Evolutionary conservation across 2,329 filamentous ascomycete species (phyloP), one percentile per base, ranked within the genome.

Genomic region (Hypoxylon sp.): DNA sequence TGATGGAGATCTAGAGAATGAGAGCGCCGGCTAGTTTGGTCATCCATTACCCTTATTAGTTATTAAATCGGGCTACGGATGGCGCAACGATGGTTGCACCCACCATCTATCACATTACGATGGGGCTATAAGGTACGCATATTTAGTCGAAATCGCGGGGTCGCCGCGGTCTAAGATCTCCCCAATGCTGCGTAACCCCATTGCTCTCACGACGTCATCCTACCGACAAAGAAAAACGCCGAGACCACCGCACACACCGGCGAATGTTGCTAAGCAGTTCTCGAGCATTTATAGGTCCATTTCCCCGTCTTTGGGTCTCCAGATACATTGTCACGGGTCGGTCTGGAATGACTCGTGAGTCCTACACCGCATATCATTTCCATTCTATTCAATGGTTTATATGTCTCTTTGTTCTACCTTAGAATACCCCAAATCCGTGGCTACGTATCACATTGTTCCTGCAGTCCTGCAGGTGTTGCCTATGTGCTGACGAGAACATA

Each of bases 161-260:
- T 71, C 66, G 64, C 68, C 68, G 64, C 61, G 58, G 68, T 60
- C 63, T 66, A 67, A 68, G 55, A 61, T 70, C 57, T 64, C 52
- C 58, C 58, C 52, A 68, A 47, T 10, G 37, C 37, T 66, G 42
- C 51, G 63, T 54, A 50, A 66, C 44, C 67, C 64, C 67, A 60
- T 63, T 63, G 54, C 37, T 35, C 42, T 52, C 29, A 22, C 64
- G 62, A 70, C 70, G 67, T 72, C 70, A 70, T 72, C 44, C 54
- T 48, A 60, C 67, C 39, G 26, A 48, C 22, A 48, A 66, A 63
- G 46, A 61, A 65, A 68, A 39, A 44, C 17, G 57, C 65, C 69
- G 69, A 71, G 66, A 69, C 66, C 56, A 65, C 54, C 63, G 51
- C 46, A 57, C 53, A 60, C 58, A 55, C 39, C 47, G 42, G 33